Evolutionary conservation across 2,329 filamentous ascomycete species (phyloP), one percentile per base, ranked within the genome.

Genomic region (Magnaporthiopsis incrustans): DNA sequence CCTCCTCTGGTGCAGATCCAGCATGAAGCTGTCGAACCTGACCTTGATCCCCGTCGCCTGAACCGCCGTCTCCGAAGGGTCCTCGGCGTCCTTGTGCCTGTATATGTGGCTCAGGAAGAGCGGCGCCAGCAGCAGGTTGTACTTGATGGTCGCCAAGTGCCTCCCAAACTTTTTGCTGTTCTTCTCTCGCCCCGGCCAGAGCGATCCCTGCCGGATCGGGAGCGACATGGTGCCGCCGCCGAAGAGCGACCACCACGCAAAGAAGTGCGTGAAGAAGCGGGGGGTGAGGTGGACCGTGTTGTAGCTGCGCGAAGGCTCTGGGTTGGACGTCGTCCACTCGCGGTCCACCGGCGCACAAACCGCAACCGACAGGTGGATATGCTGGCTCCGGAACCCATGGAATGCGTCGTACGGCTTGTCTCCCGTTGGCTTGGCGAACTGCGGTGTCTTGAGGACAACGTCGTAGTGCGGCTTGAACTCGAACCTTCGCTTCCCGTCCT

Each of bases 81-180:
- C 92, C 72, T 97, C 94, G 0, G 87, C 87, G 71, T 99, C 95
- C 74, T 97, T 97, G 78, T 99, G 95, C 75, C 97, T 98, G 79
- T 99, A 99, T 38, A 99, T 92, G 71, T 99, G 95, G 69, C 93
- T 96, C 67, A 99, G 85, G 75, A 96, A 99, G 2, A 99, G 79
- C 0, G 95, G 95, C 2, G 95, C 96, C 22, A 99, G 81, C 3
- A 98, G 82, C 27, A 99, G 79, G 67, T 94, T 97, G 78, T 98
- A 98, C 79, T 99, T 99, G 80, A 99, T 93, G 11, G 96, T 99
- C n/a, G 92, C 94, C 67, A 99, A 80, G 76, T 99, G 96, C 61
- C 95, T 86, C 18, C 94, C 94, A 74, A 99, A 99, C 74, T 99
- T 99, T 78, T 99, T 99, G 81, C 92, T 97, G 59, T 92, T 95